Base-by-base conservation (phyloP, 1,139 yeast genomes). In the Zygosaccharomyces sapae region DNA sequence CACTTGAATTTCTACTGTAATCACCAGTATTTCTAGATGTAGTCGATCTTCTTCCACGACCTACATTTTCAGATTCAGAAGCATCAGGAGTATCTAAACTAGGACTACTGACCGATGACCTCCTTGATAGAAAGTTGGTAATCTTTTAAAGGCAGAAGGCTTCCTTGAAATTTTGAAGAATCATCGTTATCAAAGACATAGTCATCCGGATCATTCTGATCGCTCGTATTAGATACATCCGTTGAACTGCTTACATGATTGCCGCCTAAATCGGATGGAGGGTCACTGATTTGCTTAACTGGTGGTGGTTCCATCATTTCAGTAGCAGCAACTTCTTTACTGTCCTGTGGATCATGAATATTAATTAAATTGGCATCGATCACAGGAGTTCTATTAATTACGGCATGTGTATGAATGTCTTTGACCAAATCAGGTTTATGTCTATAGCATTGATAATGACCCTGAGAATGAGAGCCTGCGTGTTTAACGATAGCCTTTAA, bases 391-490 rank as follows among this genome's bases (percentile, higher is more conserved):
- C 76, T 61, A 58, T 76, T 76, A 50, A 77, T 69, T 36, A 77
- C 57, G 55, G 67, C 45, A 2, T 79, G 79, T 1, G 73, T 75
- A 22, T 55, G 35, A 0, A 50, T 63, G 52, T 75, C 77, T 57
- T 78, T 81, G 44, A 76, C 80, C 53, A 73, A 77, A 8, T 76
- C 66, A 2, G 92, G 90, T 59, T 86, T 86, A 41, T 75, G 77
- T 55, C 81, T 80, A 63, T 79, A 86, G 56, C 92, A 83, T 59
- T 86, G 94, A 60, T 86, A 92, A 63, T 92, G 98, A 0, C 97
- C 98, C 41, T 82, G 80, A 16, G 83, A 77, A 66, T 92, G 97
- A 0, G 94, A 81, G 0, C 97, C 98, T 45, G 82, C 80, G 62
- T 92, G 98, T 52, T 88, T 76, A 20, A 90, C 81, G 55, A 88